Evolutionary conservation across 345 rosid genomes (phyloP), one percentile per base, ranked within the genome.

Genomic region (Syzygium oleosum): DNA sequence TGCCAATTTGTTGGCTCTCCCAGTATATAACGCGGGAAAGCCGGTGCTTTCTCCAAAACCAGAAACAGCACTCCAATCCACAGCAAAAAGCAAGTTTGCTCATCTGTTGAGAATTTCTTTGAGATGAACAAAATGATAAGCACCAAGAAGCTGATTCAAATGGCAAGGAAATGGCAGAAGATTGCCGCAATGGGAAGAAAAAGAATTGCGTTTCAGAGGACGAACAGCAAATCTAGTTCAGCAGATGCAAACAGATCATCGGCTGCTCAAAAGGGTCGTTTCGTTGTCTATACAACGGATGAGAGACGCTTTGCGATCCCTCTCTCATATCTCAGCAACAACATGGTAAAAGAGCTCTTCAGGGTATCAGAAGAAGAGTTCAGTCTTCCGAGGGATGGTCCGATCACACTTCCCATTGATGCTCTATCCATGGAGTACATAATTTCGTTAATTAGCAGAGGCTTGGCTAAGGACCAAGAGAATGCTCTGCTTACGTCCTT

Each of bases 401-500:
- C 87, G 9, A 88, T 88, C 84, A n/a, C 41, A 9, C 52, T 88
- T 59, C 86, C 89, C 49, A 79, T 61, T 23, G 52, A 88, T 51
- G 83, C 86, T 34, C 59, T 68, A 29, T 84, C 86, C 52, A 58
- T 84, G 84, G 89, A 87, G 61, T 87, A 84, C 65, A 68, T 93
- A 1, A 83, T 91, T 31, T 87, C 84, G 41, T 16, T 92, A 77
- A 55, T 89, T n/a, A 19, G 86, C 84, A 7, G 87, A 84, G 27
- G 88, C 52, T 59, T 91, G 41, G 88, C 88, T 63, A 63, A 52
- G 86, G 91, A 94, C 25, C 88, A 90, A 10, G 92, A 92, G 87
- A 91, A 86, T 3, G 89, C 93, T 84, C 34, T 92, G 53, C 86
- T 80, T 9, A 29, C 55, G 16, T 85, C 89, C 12, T 53, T 88